phyloP scores from a whole-genome alignment of 2,329 filamentous ascomycete species.

The Calonectria pseudoreteaudii region DNA sequence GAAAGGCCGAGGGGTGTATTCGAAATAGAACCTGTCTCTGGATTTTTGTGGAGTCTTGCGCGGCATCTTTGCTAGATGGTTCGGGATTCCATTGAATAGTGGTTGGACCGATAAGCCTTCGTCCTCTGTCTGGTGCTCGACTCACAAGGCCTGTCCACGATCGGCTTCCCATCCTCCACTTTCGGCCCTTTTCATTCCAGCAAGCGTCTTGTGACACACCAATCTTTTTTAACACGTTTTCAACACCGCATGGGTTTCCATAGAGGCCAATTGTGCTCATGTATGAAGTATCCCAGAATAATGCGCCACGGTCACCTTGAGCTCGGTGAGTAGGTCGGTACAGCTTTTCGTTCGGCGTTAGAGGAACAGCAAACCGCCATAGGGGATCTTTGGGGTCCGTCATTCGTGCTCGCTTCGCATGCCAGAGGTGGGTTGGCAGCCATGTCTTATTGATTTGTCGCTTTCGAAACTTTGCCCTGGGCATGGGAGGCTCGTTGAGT shows the following conservation, averaged over 20 bases:
- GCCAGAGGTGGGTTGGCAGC: conserved; percentile 94
- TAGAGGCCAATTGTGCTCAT: conserved; percentile 86
- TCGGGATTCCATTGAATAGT: conserved; percentile 80
- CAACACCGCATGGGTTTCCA: conserved; percentile 73
- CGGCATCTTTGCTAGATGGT: conserved; percentile 41
- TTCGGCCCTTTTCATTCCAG: conserved; percentile 73
- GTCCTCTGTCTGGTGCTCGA: conserved; percentile 64
- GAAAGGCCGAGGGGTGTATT: conserved; percentile 84
- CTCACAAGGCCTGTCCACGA: conserved; percentile 64
- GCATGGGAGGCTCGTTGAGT: conserved; percentile 68
- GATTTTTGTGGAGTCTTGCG: conserved; percentile 35
- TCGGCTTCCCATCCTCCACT: conserved; percentile 72
- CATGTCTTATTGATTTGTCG: conserved; percentile 91
- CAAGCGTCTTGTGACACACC: conserved; percentile 70
- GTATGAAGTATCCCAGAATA: conserved; percentile 96
- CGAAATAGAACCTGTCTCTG: conserved; percentile 72
- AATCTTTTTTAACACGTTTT: conserved; percentile 74
- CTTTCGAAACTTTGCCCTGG: conserved; percentile 80
- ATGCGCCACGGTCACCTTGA: conserved; percentile 77
- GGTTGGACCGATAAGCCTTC: conserved; percentile 75
- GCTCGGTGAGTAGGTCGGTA: conserved; percentile 90
- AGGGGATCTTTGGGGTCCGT: conserved; percentile 80
- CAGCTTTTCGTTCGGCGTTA: conserved; percentile 89
- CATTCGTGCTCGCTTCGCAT: conserved; percentile 93
- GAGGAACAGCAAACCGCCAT: conserved; percentile 91